Base-by-base conservation (phyloP, 805 yeast species). In the Starmerella vaccinii region DNA sequence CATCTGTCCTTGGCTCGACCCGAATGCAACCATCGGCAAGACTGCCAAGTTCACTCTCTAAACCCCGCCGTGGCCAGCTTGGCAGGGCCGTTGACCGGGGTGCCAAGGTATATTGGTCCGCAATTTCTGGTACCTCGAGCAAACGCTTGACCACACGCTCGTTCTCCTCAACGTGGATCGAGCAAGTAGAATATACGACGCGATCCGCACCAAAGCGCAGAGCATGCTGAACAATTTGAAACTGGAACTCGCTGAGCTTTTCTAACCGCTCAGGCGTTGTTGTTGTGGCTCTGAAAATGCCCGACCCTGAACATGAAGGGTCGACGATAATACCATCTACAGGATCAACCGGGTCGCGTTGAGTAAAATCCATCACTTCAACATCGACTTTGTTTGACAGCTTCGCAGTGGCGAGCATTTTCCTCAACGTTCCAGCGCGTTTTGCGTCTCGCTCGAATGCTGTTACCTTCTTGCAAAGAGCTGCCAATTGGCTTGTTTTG, bases 251-350 rank as follows among this genome's bases (percentile, higher is more conserved):
- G 0, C 95, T 77, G 43, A 92, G 72, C 60, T 82, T 85, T 21
- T 74, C 72, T 44, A 94, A 71, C 62, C 96, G 70, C 54, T 76
- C 76, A 0, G 56, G 54, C 9, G 56, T 57, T 5, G 49, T 54
- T 3, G 53, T 56, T 4, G 73, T 60, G 5, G 63, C 67, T 37
- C 71, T 71, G 69, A 90, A 90, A 38, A 92, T 92, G 3, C 99
- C 99, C 43, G 95, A 83, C 0, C 99, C 99, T 22, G 96, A 87
- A 65, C 99, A 92, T 3, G 96, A 86, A 0, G 99, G 99, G 65
- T 92, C 99, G 2, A 92, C 94, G 2, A 92, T 72, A 38, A 92
- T 68, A 0, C 95, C 95, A 0, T 86, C 80, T 4, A 87, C 83
- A 16, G 76, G 74, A 54, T 72, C 84, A 42, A 29, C 13, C 0